Conservation (phyloP, 108 stramenopile genomes). For the Nitzschia sp. region DNA sequence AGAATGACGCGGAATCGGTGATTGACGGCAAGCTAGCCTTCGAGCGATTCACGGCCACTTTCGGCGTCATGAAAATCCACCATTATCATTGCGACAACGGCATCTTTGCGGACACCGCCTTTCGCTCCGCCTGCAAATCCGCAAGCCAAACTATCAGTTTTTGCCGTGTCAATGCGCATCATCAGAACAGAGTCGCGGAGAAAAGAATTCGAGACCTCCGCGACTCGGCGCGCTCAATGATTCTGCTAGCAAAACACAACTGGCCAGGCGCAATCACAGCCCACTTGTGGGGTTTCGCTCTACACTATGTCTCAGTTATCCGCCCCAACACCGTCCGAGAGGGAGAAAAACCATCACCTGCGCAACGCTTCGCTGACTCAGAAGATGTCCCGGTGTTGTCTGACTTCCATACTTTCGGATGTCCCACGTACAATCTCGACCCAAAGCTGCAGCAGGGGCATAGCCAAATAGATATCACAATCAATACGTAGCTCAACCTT, state of each 20-base stretch:
- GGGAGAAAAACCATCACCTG: constrained; percentile 22
- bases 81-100: constrained; percentile 54
- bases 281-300: constrained; percentile 37
- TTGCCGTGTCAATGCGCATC: constrained; percentile 46
- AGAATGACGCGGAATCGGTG: constrained; percentile 27
- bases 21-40: constrained; percentile 44
- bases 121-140: not conserved
- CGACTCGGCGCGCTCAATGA: constrained; percentile 21
- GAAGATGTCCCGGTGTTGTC: not conserved
- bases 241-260: constrained; percentile 37
- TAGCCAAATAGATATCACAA: too few relatives aligned
- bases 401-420: constrained; percentile 44
- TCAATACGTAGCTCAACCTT: too few relatives aligned
- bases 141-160: constrained; percentile 33
- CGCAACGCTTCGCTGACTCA: constrained; percentile 20
- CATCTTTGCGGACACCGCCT: constrained; percentile 29
- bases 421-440: constrained; percentile 57
- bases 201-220: constrained; percentile 36
- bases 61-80: constrained; percentile 21
- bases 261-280: constrained; percentile 36
- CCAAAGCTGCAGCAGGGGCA: too few relatives aligned
- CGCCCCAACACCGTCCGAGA: constrained; percentile 28
- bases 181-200: constrained; percentile 56
- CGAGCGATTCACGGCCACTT: constrained; percentile 20
- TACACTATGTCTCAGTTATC: constrained; percentile 37